These are phyloP conservation scores for Haplographium delicatum DNA, from an alignment of 495 filamentous ascomycete species.

Conservation along the genomic window DNA sequence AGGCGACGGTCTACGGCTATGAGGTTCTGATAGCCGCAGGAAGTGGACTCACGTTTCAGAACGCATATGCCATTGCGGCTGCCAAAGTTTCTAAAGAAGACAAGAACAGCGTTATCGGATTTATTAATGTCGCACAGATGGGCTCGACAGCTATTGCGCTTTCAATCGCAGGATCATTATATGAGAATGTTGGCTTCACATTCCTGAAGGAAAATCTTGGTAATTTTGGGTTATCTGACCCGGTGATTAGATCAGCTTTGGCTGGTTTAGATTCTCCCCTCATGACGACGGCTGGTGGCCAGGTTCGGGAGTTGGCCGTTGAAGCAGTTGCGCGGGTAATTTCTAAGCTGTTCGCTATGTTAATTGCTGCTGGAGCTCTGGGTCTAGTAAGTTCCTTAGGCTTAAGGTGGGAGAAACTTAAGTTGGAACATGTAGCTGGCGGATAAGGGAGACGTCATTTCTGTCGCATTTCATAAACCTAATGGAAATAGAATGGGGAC, in stretches of 20 bases:
- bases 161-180: slow-evolving; percentile 42
- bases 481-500: too few relatives aligned
- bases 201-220: slow-evolving; percentile 28
- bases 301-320: slow-evolving; percentile 30
- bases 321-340: slow-evolving; percentile 36
- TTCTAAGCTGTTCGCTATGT: slow-evolving; percentile 34
- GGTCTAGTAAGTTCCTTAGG: background rate
- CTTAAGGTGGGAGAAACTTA: slow-evolving; percentile 5
- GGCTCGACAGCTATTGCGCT: slow-evolving; percentile 39
- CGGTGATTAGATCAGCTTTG: slow-evolving; percentile 38
- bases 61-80: slow-evolving; percentile 41
- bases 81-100: slow-evolving; percentile 30
- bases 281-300: slow-evolving; percentile 17
- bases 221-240: background rate
- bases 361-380: slow-evolving; percentile 31
- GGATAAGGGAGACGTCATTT: too few relatives aligned
- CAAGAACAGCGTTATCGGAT: slow-evolving; percentile 37
- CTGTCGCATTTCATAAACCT: too few relatives aligned
- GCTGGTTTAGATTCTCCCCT: slow-evolving; percentile 37
- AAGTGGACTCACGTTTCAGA: slow-evolving; percentile 38
- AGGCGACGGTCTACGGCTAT: slow-evolving; percentile 40
- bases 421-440: too few relatives aligned
- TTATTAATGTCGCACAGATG: slow-evolving; percentile 43
- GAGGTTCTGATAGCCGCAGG: slow-evolving; percentile 41
- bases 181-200: slow-evolving; percentile 35